Base-by-base conservation (phyloP, 495 filamentous ascomycete genomes). In the Xanthoparmelia taractica region DNA sequence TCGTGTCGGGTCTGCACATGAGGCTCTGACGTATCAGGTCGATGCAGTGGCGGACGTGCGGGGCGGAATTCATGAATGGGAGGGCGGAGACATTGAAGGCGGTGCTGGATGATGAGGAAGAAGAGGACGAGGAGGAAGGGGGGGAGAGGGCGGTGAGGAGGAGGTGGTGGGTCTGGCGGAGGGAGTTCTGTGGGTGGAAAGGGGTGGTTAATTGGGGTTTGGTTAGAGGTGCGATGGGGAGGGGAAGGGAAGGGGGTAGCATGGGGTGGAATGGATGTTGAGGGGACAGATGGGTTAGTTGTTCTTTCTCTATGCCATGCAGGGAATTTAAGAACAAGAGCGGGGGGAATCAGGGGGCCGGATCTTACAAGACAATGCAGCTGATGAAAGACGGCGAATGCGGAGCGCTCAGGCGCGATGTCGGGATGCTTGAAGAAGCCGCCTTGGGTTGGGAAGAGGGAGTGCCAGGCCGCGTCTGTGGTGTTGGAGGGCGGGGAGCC, bases 1-100 rank as follows among this genome's bases (percentile, higher is more conserved):
- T 71, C 1, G 59, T 62, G 54, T 71, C 69, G 1, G 69, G 57
- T 20, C 18, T 40, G 45, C 69, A 71, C 69, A 71, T 67, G 17
- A 71, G 59, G 38, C 65, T 63, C 34, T 69, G 69, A 25, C 69
- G 36, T 4, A 71, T 40, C 3, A 67, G 45, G 54, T 71, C 69
- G 2, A 71, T 63, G 63, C 69, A 71, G 43, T 71, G 69, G 0
- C 65, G 48, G 1, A 71, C 48, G 40, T 71, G 69, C 1, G 50
- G 33, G 4, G 66, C 61, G 1, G 47, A 57, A 12, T 36, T 41
- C 61, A 68, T 68, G 13, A 69, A 37, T 3, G 61, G 61, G 4
- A 69, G n/a, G 13, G 65, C 63, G 38, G 38, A 11, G 7, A 8
- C 38, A 12, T 2, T 17, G 38, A 41, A 17, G 38, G 38, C n/a